Conservation (phyloP, 108 stramenopile species). For the Ochromonas danica region DNA sequence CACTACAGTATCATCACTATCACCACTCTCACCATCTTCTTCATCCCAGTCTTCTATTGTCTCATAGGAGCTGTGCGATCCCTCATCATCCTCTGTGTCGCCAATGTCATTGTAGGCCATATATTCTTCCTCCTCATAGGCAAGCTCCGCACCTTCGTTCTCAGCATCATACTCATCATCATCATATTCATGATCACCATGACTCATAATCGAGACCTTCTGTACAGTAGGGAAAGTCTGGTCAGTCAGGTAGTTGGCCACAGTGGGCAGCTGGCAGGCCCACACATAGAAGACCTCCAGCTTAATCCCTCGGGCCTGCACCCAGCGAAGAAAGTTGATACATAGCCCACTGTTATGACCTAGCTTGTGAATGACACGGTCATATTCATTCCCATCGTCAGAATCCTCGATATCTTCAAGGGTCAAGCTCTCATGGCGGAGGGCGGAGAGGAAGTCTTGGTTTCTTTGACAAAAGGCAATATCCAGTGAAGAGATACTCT, state of each 20-base stretch:
- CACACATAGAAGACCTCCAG: background rate
- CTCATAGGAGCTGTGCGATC: constrained; percentile 5
- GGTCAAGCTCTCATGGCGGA: too few relatives aligned
- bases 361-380: too few relatives aligned
- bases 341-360: too few relatives aligned
- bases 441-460: too few relatives aligned
- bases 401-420: too few relatives aligned
- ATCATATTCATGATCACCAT: too few relatives aligned
- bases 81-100: background rate
- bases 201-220: constrained; percentile 9
- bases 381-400: too few relatives aligned
- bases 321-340: too few relatives aligned
- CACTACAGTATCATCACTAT: background rate
- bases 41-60: constrained; percentile 2
- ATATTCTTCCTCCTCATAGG: background rate
- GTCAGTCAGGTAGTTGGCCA: constrained; percentile 5
- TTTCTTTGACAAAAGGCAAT: too few relatives aligned
- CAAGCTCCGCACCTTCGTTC: too few relatives aligned
- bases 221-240: background rate
- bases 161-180: too few relatives aligned
- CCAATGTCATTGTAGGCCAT: background rate
- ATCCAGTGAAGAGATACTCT: too few relatives aligned
- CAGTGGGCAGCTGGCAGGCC: constrained; percentile 8
- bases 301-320: constrained; percentile 1
- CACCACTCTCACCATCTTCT: background rate